Evolutionary conservation across 495 filamentous ascomycete genomes (phyloP).

Genomic region (Talaromyces nanjingensis): DNA sequence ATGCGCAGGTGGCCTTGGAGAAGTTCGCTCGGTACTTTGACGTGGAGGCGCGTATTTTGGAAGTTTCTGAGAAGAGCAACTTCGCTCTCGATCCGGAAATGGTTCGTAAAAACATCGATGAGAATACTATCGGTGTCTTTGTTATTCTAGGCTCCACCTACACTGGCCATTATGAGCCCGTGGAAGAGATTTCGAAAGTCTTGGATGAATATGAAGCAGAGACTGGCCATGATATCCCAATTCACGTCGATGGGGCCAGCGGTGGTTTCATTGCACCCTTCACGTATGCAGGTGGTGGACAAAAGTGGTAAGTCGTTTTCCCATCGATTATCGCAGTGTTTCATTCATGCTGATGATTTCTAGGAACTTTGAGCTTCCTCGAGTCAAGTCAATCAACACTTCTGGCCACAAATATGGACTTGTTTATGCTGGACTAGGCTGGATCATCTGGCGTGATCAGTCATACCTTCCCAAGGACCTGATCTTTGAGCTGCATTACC

Average conservation of each 20-base stretch:
- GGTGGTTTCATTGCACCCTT: conserved; percentile 73
- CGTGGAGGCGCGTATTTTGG: conserved; percentile 64
- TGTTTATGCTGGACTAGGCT: conserved; percentile 66
- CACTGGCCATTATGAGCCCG: conserved; percentile 71
- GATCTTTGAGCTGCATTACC: conserved; percentile 68
- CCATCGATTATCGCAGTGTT: too few species aligned
- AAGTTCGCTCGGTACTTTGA: conserved; percentile 71
- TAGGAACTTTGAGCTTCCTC: conserved; percentile 63
- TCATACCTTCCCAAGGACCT: conserved; percentile 61
- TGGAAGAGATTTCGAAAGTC: conserved; percentile 58
- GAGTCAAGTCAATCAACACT: conserved; percentile 68
- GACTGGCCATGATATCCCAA: conserved; percentile 61
- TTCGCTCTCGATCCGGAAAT: conserved; percentile 57
- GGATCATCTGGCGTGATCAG: conserved; percentile 70
- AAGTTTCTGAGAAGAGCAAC: conserved; percentile 55
- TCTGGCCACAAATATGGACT: conserved; percentile 73
- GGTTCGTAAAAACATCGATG: conserved; percentile 61
- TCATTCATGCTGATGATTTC: background rate
- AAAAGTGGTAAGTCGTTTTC: conserved; percentile 43
- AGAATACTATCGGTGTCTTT: conserved; percentile 75
- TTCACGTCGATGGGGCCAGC: conserved; percentile 69
- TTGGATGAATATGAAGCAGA: conserved; percentile 59
- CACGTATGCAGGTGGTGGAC: conserved; percentile 51
- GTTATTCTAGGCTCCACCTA: conserved; percentile 70
- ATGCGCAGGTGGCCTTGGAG: conserved; percentile 70